Conservation (phyloP, 768 basidiomycete species). For the Gymnopilus junonius region DNA sequence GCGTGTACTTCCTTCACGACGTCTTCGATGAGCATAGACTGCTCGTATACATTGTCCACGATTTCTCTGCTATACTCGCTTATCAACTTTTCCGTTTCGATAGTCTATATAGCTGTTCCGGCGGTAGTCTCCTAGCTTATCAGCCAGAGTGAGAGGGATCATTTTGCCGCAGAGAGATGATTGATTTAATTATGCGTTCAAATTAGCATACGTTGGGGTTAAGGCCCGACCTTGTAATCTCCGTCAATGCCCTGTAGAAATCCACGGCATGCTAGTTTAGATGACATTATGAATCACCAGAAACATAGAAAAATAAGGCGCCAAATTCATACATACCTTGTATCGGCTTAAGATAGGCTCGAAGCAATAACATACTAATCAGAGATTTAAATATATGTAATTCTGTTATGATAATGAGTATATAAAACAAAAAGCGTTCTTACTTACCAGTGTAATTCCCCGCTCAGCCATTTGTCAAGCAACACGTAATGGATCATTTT, state of each 20-base stretch:
- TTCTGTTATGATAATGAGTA: too few species aligned
- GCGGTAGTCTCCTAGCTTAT: constrained; percentile 32
- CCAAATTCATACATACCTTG: neutral
- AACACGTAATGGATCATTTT: constrained; percentile 34
- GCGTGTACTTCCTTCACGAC: constrained; percentile 25
- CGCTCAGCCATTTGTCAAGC: constrained; percentile 50
- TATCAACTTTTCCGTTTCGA: constrained; percentile 33
- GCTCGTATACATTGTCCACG: constrained; percentile 32
- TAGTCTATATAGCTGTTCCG: constrained; percentile 32
- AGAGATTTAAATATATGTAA: too few species aligned
- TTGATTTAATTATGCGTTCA: neutral
- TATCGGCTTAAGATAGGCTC: constrained; percentile 41
- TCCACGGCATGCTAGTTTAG: constrained; percentile 28
- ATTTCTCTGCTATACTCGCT: constrained; percentile 29
- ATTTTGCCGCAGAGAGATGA: constrained; percentile 21
- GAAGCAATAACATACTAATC: constrained; percentile 57
- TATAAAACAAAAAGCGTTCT: too few species aligned
- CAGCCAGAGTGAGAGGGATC: constrained; percentile 32
- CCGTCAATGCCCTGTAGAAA: constrained; percentile 31
- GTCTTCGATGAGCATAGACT: constrained; percentile 23
- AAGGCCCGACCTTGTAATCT: constrained; percentile 28
- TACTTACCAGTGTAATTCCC: constrained; percentile 54
- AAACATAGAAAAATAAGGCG: neutral
- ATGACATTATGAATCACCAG: neutral
- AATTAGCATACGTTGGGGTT: too few species aligned